Base-by-base conservation (phyloP, 345 rosid species). In the Stellera chamaejasme region DNA sequence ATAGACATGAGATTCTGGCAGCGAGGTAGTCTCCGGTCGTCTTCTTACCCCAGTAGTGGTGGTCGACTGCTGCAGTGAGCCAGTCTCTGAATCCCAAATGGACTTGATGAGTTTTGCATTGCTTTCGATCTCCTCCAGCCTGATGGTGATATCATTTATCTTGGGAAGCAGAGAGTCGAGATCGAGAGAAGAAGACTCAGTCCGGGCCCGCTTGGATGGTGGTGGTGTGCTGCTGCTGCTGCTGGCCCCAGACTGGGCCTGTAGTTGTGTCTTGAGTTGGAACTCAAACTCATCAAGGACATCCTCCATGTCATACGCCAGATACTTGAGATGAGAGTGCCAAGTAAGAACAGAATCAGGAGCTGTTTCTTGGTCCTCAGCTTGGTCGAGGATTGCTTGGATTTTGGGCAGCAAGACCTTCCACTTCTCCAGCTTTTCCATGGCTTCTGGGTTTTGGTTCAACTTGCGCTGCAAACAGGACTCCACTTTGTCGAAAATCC, bases 231-330 rank as follows among this genome's bases (percentile, higher is more conserved):
- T 57, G 6, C 16, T n/a, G n/a, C n/a, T n/a, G n/a, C n/a, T 25
- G 14, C 43, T 32, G 39, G 39, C 39, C 39, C 23, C 23, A 19
- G 0, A 19, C 23, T 19, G 23, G 23, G 23, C n/a, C n/a, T n/a
- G n/a, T n/a, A n/a, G n/a, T 57, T 58, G 50, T 36, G 44, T 36
- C 2, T 43, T 15, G 2, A 14, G 14, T 13, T 59, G 53, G 10
- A n/a, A 56, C 45, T 65, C 10, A 0, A 45, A 13, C 39, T 70
- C 67, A 45, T 45, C 48, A 11, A 45, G 48, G 48, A 45, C 48
- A 10, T 45, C 48, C 48, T 45, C 48, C 48, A 45, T 45, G 15
- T 45, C 48, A 45, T 45, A 45, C 0, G 48, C 48, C 15, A 45
- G 11, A 5, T 45, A 12, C 11, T n/a, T 45, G 15, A 45, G 48